phyloP scores from a whole-genome alignment of 345 rosid species.

The Crucihimalaya himalaica region DNA sequence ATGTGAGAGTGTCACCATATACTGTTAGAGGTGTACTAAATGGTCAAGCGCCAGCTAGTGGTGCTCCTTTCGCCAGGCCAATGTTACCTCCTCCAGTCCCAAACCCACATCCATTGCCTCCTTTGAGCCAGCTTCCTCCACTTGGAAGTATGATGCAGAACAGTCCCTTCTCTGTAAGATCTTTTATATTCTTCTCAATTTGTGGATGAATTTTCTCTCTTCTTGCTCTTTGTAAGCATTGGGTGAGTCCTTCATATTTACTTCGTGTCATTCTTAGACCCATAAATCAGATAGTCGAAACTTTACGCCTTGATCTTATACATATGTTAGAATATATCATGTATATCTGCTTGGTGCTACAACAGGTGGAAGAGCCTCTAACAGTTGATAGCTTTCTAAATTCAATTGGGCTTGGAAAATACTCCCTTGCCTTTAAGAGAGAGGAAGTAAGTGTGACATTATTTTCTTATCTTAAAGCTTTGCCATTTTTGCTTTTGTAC shows the following conservation, averaged over 20 bases:
- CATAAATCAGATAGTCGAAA: background rate
- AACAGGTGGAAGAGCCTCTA: slow-evolving; percentile 67
- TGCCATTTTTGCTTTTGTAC: slow-evolving; percentile 17
- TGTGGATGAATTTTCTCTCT: background rate
- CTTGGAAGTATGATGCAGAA: slow-evolving; percentile 50
- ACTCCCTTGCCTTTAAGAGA: slow-evolving; percentile 71
- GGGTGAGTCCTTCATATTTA: background rate
- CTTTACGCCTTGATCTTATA: background rate
- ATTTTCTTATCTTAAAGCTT: slow-evolving; percentile 19
- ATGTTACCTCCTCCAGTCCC: slow-evolving; percentile 53
- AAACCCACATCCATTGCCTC: slow-evolving; percentile 55
- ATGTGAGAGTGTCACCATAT: slow-evolving; percentile 58
- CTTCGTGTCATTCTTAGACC: background rate
- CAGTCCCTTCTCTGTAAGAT: slow-evolving; percentile 57
- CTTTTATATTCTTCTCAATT: slow-evolving; percentile 23
- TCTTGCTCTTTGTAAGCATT: background rate
- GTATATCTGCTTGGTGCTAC: slow-evolving; percentile 16
- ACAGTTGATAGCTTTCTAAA: slow-evolving; percentile 80
- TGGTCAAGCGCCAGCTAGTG: slow-evolving; percentile 52
- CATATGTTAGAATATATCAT: slow-evolving; percentile 3
- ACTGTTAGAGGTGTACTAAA: slow-evolving; percentile 57
- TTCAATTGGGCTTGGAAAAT: slow-evolving; percentile 79
- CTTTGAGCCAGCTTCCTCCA: slow-evolving; percentile 55
- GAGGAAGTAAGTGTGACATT: slow-evolving; percentile 73
- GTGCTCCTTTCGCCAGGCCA: slow-evolving; percentile 55